These are phyloP conservation scores for Apiotrichum domesticum DNA, from an alignment of 1,284 basidiomycete genomes.

Conservation along the genomic window DNA sequence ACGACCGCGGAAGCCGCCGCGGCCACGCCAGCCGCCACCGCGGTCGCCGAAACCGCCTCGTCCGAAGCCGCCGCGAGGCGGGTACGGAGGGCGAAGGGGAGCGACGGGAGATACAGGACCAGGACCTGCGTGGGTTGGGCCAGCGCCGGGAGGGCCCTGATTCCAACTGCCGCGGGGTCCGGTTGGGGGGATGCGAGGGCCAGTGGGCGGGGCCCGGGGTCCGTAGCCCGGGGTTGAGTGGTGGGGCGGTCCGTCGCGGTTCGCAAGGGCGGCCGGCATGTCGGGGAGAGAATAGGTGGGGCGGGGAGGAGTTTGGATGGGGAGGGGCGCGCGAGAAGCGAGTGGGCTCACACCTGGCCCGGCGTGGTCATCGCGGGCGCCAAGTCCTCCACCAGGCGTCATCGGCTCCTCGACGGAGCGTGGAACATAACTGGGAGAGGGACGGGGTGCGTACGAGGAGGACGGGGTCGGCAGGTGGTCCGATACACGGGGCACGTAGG, in stretches of 20 bases:
- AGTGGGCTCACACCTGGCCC: conserved; percentile 6
- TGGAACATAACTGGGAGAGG: conserved; percentile 14
- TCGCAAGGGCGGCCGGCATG: conserved; percentile 11
- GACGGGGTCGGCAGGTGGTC: neutral
- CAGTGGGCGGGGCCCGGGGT: conserved; percentile 11
- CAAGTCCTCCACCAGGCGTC: neutral
- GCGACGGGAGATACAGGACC: conserved; percentile 16
- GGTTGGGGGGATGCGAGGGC: conserved; percentile 15
- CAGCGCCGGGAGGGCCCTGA: neutral
- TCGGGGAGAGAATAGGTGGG: conserved; percentile 9
- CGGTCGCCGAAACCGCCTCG: conserved; percentile 11
- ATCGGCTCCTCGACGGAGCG: conserved; percentile 5
- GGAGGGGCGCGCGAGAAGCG: conserved; percentile 3
- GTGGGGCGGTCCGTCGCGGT: conserved; percentile 16
- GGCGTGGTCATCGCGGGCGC: conserved; percentile 2
- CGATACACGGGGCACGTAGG: conserved; percentile 7
- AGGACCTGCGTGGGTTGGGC: neutral
- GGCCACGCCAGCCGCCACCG: conserved; percentile 8
- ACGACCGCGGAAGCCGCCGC: conserved; percentile 14
- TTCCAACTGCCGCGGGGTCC: conserved; percentile 15
- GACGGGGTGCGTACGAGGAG: conserved; percentile 9
- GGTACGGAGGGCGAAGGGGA: conserved; percentile 5
- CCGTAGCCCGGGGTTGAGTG: conserved; percentile 2
- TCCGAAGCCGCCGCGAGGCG: conserved; percentile 13
- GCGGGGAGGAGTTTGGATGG: conserved; percentile 12